A percentile compares a stretch with the other conserved stretches of the same genome.
These are phyloP conservation scores for Calonectria naviculata DNA, from an alignment of 2,329 filamentous ascomycete species.

Conservation along the genomic window DNA sequence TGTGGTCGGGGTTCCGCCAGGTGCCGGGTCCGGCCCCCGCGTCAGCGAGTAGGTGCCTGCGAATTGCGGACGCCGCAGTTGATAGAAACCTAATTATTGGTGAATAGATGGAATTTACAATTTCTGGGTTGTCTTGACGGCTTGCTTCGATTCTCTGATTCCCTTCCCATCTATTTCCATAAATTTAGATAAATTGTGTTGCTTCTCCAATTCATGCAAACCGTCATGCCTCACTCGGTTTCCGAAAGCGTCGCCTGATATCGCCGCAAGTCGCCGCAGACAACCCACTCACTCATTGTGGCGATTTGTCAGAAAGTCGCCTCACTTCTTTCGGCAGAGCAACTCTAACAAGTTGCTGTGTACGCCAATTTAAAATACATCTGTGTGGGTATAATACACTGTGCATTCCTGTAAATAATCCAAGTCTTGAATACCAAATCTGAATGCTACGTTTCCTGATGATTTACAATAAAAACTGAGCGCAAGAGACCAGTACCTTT, in stretches of 20 bases:
- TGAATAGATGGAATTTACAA: neutral
- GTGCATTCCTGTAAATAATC: neutral
- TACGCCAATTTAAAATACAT: neutral
- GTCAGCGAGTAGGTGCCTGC: conserved; percentile 32
- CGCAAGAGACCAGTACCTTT: conserved; percentile 61
- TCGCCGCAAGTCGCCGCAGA: neutral
- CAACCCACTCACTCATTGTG: conserved; percentile 1
- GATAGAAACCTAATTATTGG: neutral
- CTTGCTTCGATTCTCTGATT: neutral
- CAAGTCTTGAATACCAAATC: neutral
- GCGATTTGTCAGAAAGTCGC: neutral
- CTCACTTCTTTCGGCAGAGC: neutral
- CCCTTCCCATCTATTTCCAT: neutral
- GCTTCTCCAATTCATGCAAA: neutral
- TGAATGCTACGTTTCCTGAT: conserved; percentile 12
- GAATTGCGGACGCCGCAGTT: conserved; percentile 6
- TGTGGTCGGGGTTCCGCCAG: conserved; percentile 29
- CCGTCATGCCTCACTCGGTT: neutral
- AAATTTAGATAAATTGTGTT: neutral
- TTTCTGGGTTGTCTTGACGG: neutral
- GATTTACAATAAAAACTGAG: conserved; percentile 48
- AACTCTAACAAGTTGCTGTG: neutral
- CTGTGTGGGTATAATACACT: neutral
- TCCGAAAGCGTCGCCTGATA: neutral
- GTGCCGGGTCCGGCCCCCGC: conserved; percentile 10